These are phyloP conservation scores for Sporisorium graminicola DNA, from an alignment of 1,284 basidiomycete species.

Conservation along the genomic window DNA sequence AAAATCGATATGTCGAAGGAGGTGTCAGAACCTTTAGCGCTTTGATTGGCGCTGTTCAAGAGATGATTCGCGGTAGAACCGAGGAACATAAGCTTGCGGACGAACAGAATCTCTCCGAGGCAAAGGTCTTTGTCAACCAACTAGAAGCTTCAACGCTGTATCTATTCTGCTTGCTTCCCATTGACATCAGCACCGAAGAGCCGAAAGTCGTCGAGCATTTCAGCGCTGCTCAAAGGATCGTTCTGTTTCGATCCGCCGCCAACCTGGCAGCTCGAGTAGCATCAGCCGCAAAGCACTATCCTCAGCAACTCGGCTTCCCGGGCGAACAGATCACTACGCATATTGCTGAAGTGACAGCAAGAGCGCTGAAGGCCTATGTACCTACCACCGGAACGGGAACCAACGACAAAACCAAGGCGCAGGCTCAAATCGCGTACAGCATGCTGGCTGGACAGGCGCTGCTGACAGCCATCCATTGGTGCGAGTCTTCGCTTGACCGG, in stretches of 20 bases:
- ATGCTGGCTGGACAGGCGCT: constrained; percentile 35
- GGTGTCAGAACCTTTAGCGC: constrained; percentile 12
- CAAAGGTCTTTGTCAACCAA: constrained; percentile 17
- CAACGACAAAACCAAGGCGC: not conserved
- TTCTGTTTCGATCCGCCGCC: constrained; percentile 21
- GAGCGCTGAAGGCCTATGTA: constrained; percentile 8
- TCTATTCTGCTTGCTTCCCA: constrained; percentile 19
- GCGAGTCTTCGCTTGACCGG: not conserved
- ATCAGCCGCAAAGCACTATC: constrained; percentile 11
- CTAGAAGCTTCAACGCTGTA: constrained; percentile 13
- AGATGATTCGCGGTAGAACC: not conserved
- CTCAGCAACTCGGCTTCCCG: constrained; percentile 3
- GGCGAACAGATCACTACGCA: constrained; percentile 5
- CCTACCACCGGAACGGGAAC: not conserved
- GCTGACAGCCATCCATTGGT: constrained; percentile 13
- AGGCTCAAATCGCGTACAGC: not conserved
- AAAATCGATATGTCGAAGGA: not conserved
- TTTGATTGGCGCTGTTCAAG: constrained; percentile 1
- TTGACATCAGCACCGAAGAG: not conserved
- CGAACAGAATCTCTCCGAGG: not conserved
- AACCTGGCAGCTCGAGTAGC: constrained; percentile 25
- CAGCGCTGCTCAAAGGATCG: constrained; percentile 6
- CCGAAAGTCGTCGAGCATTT: constrained; percentile 13
- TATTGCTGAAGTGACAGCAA: not conserved
- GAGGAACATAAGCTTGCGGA: not conserved